Base-by-base conservation (phyloP, 2,329 filamentous ascomycete genomes). In the Scedosporium apiospermum region DNA sequence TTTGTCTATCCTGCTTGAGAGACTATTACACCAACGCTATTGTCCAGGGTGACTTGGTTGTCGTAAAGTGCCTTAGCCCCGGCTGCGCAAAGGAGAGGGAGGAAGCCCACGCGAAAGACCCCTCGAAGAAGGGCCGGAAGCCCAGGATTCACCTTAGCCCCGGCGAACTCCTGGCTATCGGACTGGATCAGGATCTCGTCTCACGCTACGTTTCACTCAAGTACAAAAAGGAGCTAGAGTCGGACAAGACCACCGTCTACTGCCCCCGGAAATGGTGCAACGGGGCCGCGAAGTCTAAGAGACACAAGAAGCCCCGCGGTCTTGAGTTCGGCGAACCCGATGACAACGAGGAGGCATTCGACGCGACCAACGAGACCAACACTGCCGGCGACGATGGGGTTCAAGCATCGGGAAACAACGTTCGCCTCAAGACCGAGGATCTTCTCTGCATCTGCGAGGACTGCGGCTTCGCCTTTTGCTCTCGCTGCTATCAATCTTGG, bases 191-290 rank as follows among this genome's bases (percentile, higher is more conserved):
- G 64, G 85, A 89, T 16, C 82, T 82, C 41, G 91, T 97, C 2
- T 88, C 90, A 70, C 88, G 95, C 62, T 99, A 96, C 72, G 90
- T 96, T 4, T 87, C 86, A 44, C 81, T 98, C 65, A 97, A 95
- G 76, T 90, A 96, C 70, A 98, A 98, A 77, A 90, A 89, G 66
- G 89, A 91, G 72, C 84, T 98, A 2, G 95, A 98, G 73, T 88
- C 91, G 0, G 93, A 98, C 74, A 96, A 93, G 70, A 88, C 87
- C 64, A 97, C 93, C 0, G 83, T 97, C 41, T 98, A 96, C 73
- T 99, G 95, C 70, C 95, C 95, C 0, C 85, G 95, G 7, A 82
- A 87, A 63, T 97, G 93, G 91, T 99, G 95, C 72, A 90, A 95
- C 73, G 93, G 91, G 5, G 90, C 93, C 2, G 93, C 93, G 27